A percentile compares a stretch with the other conserved stretches of the same genome.
Evolutionary conservation across 164 flowering plant genomes (phyloP).

Genomic region (Macadamia integrifolia): DNA sequence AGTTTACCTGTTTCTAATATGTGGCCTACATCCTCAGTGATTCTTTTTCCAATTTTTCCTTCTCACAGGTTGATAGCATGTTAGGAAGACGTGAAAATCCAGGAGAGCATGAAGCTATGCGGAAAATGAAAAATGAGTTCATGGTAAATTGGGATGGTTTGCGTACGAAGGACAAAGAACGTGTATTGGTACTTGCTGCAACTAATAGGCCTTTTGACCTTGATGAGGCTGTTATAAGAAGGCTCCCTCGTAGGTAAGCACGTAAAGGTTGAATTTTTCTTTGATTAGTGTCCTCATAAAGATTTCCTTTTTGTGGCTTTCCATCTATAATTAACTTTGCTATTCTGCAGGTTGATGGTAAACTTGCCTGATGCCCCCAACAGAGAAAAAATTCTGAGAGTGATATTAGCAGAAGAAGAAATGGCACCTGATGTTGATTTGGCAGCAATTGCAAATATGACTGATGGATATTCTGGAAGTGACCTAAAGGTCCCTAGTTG

Average conservation of each 20-base stretch:
- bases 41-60: neutral
- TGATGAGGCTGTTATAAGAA: constrained; percentile 84
- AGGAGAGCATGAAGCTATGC: constrained; percentile 40
- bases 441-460: constrained; percentile 73
- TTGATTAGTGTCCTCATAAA: neutral
- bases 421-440: constrained; percentile 68
- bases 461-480: constrained; percentile 98
- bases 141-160: constrained; percentile 54
- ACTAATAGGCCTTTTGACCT: constrained; percentile 98
- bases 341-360: constrained; percentile 78
- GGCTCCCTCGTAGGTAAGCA: constrained; percentile 84
- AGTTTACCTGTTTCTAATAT: neutral
- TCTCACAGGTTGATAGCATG: constrained; percentile 50
- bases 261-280: neutral
- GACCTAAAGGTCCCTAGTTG: constrained; percentile 69
- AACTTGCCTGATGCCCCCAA: constrained; percentile 86
- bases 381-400: constrained; percentile 72
- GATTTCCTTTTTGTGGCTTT: neutral
- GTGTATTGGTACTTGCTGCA: constrained; percentile 91
- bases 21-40: neutral
- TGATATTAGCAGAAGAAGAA: constrained; percentile 85
- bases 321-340: constrained; percentile 9
- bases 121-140: constrained; percentile 42
- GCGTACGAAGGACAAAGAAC: constrained; percentile 89
- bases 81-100: constrained; percentile 37